Evolutionary conservation across 192 early-diverging fungal genomes (phyloP).

Genomic region (Linderina pennispora): DNA sequence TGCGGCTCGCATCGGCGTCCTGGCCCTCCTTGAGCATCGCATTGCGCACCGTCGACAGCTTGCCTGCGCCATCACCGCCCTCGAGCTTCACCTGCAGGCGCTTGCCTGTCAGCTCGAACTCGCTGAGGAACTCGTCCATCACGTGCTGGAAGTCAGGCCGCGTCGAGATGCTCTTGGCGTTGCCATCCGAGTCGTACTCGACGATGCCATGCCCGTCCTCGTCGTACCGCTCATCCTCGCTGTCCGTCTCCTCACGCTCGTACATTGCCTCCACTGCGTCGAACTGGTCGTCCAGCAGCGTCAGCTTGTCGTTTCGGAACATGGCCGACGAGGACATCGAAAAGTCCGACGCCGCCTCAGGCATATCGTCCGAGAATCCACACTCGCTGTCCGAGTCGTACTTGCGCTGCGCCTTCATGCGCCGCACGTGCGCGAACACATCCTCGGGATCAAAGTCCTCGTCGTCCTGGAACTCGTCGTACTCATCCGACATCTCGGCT

Average conservation of each 20-base stretch:
- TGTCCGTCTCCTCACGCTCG: constrained; percentile 23
- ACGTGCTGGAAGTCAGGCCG: constrained; percentile 70
- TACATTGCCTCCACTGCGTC: constrained; percentile 63
- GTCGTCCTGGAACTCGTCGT: constrained; percentile 24
- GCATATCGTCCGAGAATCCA: constrained; percentile 9
- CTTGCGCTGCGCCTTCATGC: constrained; percentile 33
- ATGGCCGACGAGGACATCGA: constrained; percentile 93
- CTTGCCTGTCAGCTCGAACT: constrained; percentile 68
- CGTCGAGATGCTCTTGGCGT: constrained; percentile 46
- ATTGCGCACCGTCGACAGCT: constrained; percentile 56
- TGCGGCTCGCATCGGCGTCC: constrained; percentile 29
- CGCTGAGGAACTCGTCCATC: constrained; percentile 69
- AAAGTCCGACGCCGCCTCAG: constrained; percentile 21
- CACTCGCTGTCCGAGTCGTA: constrained; percentile 45
- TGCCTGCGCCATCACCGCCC: constrained; percentile 54
- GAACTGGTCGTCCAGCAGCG: constrained; percentile 89
- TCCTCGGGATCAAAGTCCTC: constrained; percentile 42
- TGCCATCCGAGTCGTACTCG: constrained; percentile 51
- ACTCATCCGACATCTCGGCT: constrained; percentile 46
- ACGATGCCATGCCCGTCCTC: constrained; percentile 49
- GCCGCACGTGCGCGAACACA: constrained; percentile 37
- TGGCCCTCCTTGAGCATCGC: constrained; percentile 36
- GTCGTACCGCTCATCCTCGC: constrained; percentile 46
- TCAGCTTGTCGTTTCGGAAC: constrained; percentile 87
- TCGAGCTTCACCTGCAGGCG: constrained; percentile 62